Evolutionary conservation across 129 eudicot genomes (phyloP), one percentile per base, ranked within the genome.

Genomic region (Glebionis coronaria): DNA sequence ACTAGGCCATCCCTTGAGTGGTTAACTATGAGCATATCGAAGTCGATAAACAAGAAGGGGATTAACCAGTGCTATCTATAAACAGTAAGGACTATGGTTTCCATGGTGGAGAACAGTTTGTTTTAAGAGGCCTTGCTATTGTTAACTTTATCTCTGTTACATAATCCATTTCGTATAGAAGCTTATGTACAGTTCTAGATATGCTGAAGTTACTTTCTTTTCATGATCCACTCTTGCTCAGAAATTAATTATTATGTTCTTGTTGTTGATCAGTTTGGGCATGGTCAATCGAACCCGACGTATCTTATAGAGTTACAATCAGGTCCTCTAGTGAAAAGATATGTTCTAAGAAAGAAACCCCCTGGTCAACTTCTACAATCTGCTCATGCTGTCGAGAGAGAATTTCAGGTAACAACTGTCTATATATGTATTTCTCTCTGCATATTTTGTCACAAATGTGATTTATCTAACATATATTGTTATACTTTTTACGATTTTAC

Each of bases 381-480:
- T 49, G 98, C 98, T 52, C 98, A 93, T 68, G 97, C 98, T 28
- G 88, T 93, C 10, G 98, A 93, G 79, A 82, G 98, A 81, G 98
- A 93, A 73, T 93, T 71, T 77, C 89, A 86, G 95, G 97, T 86
- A 18, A 70, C 15, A 42, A 15, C 40, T 9, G 14, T 13, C 38
- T 31, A 31, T 31, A 31, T 31, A 3, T 13, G 10, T 50, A 40
- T 45, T 9, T 75, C 8, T 21, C 46, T 70, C 51, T 16, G 70
- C 46, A 11, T 56, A 31, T 13, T 56, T 21, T 56, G 35, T 56
- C 8, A 2, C 9, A 13, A 9, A 23, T 56, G 54, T 19, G n/a
- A 23, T 68, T 47, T 13, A 25, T 10, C 46, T 75, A 11, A 45
- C 29, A 23, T 16, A 7, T 54, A 21, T 9, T 40, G 4, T 70